phyloP scores from a whole-genome alignment of 2,329 filamentous ascomycete genomes.

The Zymoseptoria brevis region DNA sequence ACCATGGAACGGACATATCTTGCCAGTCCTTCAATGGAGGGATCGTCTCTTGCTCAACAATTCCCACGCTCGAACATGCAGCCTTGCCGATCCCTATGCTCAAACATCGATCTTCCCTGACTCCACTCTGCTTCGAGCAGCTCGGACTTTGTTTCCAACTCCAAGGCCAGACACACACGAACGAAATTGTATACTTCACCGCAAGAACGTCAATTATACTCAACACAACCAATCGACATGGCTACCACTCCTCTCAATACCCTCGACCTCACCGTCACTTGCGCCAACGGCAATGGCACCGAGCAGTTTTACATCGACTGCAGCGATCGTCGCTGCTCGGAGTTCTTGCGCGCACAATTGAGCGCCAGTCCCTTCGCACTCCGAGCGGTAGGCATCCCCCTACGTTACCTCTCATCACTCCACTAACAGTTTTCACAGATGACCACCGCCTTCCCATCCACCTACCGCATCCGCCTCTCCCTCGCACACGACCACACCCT shows the following conservation, averaged over 20 bases:
- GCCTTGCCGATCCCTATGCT: neutral
- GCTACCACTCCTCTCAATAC: neutral
- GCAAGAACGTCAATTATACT: neutral
- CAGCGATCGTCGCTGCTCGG: neutral
- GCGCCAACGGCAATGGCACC: constrained; percentile 39
- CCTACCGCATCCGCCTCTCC: neutral
- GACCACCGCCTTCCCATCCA: neutral
- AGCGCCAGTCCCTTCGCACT: neutral
- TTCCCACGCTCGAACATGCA: neutral
- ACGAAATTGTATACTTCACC: no score
- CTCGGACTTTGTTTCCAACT: neutral
- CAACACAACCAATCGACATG: neutral
- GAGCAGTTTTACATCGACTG: constrained; percentile 26
- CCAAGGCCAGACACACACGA: neutral
- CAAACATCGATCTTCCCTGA: neutral
- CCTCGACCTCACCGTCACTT: constrained; percentile 37
- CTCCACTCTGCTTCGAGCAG: neutral
- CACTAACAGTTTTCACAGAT: neutral
- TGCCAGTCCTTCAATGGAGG: no score
- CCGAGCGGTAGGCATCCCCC: no score
- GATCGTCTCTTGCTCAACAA: neutral
- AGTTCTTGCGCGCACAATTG: neutral
- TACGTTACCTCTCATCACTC: no score
- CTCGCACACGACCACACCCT: neutral
- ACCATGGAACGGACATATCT: no score